Percentiles rank a stretch among this genome's conserved stretches.
Conservation (phyloP, 2,329 filamentous ascomycete genomes). For the Tolypocladium nubicola region DNA sequence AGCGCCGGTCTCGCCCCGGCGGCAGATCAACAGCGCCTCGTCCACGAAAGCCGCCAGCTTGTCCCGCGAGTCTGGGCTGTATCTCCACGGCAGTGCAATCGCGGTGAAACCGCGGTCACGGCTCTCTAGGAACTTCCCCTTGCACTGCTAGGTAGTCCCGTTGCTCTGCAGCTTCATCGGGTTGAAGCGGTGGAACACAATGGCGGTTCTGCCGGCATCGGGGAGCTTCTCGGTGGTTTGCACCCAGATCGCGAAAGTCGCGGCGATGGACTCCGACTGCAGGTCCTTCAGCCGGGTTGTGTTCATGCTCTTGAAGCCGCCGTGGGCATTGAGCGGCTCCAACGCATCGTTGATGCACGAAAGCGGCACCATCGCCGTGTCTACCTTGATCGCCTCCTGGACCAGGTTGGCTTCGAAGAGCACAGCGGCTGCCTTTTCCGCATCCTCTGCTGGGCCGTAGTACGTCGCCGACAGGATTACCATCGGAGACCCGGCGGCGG, state of each 20-base stretch:
- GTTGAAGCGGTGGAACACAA: constrained; percentile 10
- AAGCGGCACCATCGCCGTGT: constrained; percentile 11
- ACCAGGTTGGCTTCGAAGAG: constrained; percentile 10
- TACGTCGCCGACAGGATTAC: constrained; percentile 12
- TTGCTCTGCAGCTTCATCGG: constrained; percentile 3
- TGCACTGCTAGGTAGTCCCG: background rate
- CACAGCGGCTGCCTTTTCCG: constrained; percentile 9
- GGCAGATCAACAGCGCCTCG: constrained; percentile 3
- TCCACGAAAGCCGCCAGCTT: constrained; percentile 3
- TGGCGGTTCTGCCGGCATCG: constrained; percentile 6
- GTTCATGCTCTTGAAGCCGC: constrained; percentile 17
- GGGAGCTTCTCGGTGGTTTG: constrained; percentile 9
- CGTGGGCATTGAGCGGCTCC: constrained; percentile 13
- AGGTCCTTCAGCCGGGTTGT: constrained; percentile 11
- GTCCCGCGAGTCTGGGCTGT: constrained; percentile 4
- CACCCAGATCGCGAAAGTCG: constrained; percentile 12
- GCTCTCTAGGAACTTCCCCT: constrained; percentile 8
- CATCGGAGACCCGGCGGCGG: constrained; percentile 16
- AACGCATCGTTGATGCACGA: constrained; percentile 11
- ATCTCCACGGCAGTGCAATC: constrained; percentile 6
- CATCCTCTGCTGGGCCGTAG: constrained; percentile 13
- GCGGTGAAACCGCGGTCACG: constrained; percentile 9
- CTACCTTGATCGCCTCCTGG: constrained; percentile 10
- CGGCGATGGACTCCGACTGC: constrained; percentile 6
- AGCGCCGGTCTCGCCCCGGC: constrained; percentile 3